Evolutionary conservation across 352 stramenopile species (phyloP).

Genomic region (Globisporangium viniferum): DNA sequence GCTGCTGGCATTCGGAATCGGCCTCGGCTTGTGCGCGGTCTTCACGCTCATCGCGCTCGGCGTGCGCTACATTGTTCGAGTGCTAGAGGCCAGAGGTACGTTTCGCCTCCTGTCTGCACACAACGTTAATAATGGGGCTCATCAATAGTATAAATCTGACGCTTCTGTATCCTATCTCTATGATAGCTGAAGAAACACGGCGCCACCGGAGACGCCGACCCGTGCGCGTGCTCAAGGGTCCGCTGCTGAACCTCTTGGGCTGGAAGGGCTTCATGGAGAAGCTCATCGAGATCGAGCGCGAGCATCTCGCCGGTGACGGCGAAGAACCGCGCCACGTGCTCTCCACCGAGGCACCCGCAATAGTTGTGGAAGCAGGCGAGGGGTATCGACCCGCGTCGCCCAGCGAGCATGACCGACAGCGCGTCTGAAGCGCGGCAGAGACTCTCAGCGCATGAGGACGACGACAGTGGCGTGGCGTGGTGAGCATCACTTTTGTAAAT

Average conservation of each 20-base stretch:
- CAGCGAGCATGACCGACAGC: not conserved
- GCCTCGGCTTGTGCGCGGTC: slow-evolving; percentile 4
- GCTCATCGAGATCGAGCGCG: slow-evolving; percentile 40
- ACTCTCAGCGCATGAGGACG: not conserved
- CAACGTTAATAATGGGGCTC: too few species aligned
- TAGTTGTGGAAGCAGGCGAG: not conserved
- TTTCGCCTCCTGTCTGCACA: not conserved
- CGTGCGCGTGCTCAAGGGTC: slow-evolving; percentile 26
- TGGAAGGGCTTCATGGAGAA: slow-evolving; percentile 53
- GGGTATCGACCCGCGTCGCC: slow-evolving; percentile 2
- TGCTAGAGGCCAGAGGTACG: slow-evolving; percentile 6
- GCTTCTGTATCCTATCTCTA: not conserved
- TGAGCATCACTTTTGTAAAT: not conserved
- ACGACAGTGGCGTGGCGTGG: not conserved
- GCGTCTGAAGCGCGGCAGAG: not conserved
- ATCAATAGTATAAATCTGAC: not conserved
- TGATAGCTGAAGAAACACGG: not conserved
- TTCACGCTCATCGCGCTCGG: slow-evolving; percentile 6
- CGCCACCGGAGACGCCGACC: slow-evolving; percentile 13
- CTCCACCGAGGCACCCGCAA: not conserved
- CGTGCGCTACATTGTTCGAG: slow-evolving; percentile 4
- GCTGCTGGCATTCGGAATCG: slow-evolving; percentile 9
- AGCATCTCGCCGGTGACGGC: slow-evolving; percentile 18
- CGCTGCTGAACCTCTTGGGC: slow-evolving; percentile 39
- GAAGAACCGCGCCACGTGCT: not conserved